Conservation (phyloP, 305 asterid species). For the Fraxinus albicans region DNA sequence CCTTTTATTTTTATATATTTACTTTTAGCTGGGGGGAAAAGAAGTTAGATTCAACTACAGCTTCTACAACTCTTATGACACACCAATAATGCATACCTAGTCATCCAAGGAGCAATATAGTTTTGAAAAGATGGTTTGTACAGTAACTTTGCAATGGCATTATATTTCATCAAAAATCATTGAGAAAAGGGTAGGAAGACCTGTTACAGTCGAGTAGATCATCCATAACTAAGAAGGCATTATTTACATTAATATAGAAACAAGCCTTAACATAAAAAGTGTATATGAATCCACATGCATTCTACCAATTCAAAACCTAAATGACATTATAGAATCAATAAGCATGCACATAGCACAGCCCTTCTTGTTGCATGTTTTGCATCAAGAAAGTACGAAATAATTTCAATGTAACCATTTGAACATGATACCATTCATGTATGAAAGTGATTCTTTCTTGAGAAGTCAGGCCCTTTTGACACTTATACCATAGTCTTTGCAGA, state of each 20-base stretch:
- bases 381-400: neutral
- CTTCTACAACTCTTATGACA: neutral
- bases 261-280: neutral
- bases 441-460: neutral
- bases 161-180: neutral
- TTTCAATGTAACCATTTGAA: neutral
- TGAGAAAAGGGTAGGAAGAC: neutral
- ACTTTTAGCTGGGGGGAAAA: neutral
- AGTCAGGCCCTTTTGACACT: conserved; percentile 1
- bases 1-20: neutral
- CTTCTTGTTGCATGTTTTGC: conserved; percentile 6
- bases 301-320: conserved; percentile 5
- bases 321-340: conserved; percentile 5
- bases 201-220: conserved; percentile 6
- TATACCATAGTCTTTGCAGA: conserved; percentile 5
- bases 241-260: neutral
- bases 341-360: neutral
- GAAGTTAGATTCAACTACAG: neutral
- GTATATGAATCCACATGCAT: neutral
- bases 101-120: neutral
- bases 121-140: neutral
- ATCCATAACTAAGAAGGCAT: neutral
- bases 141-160: neutral
- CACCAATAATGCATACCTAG: neutral
- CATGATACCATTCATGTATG: neutral